Evolutionary conservation across 306 rosid genomes (phyloP), one percentile per base, ranked within the genome.

Genomic region (Gleditsia sinensis): DNA sequence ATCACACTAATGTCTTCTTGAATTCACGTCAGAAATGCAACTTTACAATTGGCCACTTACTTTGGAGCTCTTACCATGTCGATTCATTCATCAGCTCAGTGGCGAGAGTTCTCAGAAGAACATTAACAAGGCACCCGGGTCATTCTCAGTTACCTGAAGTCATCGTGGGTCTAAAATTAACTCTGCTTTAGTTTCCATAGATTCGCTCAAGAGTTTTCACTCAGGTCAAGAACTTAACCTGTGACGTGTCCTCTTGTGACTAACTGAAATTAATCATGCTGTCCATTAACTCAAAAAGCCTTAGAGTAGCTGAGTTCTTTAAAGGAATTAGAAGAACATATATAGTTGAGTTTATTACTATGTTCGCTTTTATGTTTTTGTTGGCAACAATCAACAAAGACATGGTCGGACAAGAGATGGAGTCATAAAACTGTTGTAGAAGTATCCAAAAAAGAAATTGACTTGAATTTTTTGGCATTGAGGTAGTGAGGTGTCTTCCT

Each of bases 371-470:
- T 28, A 16, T 55, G 69, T 71, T 60, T 50, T 55, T 71, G 67
- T 27, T 66, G 62, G 79, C 73, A 73, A 77, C 74, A n/a, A n/a
- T n/a, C n/a, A n/a, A n/a, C n/a, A n/a, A n/a, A n/a, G n/a, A n/a
- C n/a, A n/a, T n/a, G n/a, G n/a, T n/a, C n/a, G n/a, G n/a, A n/a
- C n/a, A n/a, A n/a, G n/a, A n/a, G n/a, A n/a, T n/a, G n/a, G n/a
- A n/a, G n/a, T n/a, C n/a, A n/a, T n/a, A n/a, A n/a, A n/a, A n/a
- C n/a, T n/a, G n/a, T n/a, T n/a, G n/a, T 57, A 25, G 48, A 71
- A 74, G 86, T 54, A 79, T 75, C 78, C 84, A 58, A 86, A 71
- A 79, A 65, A 54, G 70, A 66, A 62, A 46, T 78, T 81, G 84
- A 82, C 82, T 76, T 39, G 60, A 84, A 72, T 36, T 33, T 67